Evolutionary conservation across 345 rosid genomes (phyloP).

Genomic region (Bruguiera gymnorhiza): DNA sequence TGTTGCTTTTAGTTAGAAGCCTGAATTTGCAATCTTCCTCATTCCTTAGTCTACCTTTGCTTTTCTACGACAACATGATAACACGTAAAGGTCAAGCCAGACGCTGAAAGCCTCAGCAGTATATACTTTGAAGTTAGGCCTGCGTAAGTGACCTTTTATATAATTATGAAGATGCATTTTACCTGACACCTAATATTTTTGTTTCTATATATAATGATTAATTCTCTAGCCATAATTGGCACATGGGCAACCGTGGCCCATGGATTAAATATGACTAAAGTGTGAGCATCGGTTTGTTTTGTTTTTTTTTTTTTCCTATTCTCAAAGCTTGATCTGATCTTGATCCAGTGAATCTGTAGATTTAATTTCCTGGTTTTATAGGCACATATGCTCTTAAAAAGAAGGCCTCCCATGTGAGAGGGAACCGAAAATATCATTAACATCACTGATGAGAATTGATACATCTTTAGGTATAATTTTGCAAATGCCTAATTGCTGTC

Average conservation of each 20-base stretch:
- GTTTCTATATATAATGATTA: not conserved
- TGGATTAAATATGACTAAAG: not conserved
- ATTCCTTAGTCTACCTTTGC: not conserved
- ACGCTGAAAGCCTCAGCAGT: not conserved
- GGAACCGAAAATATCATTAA: too few species aligned
- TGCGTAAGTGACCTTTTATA: not conserved
- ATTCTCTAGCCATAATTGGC: not conserved
- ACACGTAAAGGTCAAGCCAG: conserved; percentile 17
- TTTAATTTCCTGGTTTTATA: too few species aligned
- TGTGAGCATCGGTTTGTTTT: not conserved
- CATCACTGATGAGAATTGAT: too few species aligned
- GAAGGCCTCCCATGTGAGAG: too few species aligned
- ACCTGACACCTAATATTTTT: not conserved
- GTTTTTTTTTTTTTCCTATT: not conserved
- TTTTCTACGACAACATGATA: conserved; percentile 1
- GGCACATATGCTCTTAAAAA: too few species aligned
- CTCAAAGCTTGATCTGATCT: not conserved
- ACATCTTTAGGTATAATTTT: too few species aligned
- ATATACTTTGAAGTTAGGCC: conserved; percentile 9
- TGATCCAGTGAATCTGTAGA: too few species aligned
- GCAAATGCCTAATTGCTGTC: too few species aligned
- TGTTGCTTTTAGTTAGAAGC: not conserved
- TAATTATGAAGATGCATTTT: not conserved
- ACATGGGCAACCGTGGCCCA: conserved; percentile 1
- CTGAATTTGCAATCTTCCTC: not conserved